These are phyloP conservation scores for Debaryomyces sp. DNA, from an alignment of 1,139 yeast genomes.

Conservation along the genomic window DNA sequence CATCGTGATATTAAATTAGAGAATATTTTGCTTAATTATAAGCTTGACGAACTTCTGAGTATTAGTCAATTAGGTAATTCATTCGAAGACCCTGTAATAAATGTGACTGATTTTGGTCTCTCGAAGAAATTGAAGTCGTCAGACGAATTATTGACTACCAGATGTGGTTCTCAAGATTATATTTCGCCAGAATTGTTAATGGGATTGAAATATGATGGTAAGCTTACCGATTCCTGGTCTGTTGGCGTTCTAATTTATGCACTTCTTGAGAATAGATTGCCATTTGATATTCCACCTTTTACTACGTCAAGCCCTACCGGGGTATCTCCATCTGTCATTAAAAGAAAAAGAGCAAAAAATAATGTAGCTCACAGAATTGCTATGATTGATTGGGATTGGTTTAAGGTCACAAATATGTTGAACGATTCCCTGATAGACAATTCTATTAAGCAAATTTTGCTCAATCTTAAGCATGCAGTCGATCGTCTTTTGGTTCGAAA, in stretches of 20 bases:
- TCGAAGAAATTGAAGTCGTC: conserved; percentile 65
- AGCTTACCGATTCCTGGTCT: conserved; percentile 92
- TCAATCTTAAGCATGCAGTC: conserved; percentile 31
- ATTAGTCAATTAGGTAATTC: not conserved
- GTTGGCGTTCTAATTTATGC: conserved; percentile 88
- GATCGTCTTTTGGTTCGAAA: conserved; percentile 43
- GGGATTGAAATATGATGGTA: conserved; percentile 90
- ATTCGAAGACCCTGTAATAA: conserved; percentile 46
- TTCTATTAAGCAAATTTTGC: conserved; percentile 26
- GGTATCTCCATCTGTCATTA: conserved; percentile 48
- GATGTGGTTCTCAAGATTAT: conserved; percentile 96
- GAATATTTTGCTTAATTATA: conserved; percentile 60
- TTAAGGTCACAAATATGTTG: conserved; percentile 24
- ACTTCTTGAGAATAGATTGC: conserved; percentile 79
- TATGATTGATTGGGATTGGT: conserved; percentile 92
- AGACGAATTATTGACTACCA: conserved; percentile 68
- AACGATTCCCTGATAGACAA: conserved; percentile 17
- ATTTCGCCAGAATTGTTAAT: conserved; percentile 90
- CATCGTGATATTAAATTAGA: conserved; percentile 91
- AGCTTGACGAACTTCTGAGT: conserved; percentile 16
- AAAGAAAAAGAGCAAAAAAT: conserved; percentile 54
- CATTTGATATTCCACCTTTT: conserved; percentile 71
- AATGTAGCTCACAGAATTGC: conserved; percentile 89
- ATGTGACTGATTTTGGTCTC: conserved; percentile 86
- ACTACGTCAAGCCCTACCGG: conserved; percentile 34